A percentile compares a stretch with the other conserved stretches of the same genome.
phyloP scores from a whole-genome alignment of 495 filamentous ascomycete species.

The Lasiosphaeria ovina region DNA sequence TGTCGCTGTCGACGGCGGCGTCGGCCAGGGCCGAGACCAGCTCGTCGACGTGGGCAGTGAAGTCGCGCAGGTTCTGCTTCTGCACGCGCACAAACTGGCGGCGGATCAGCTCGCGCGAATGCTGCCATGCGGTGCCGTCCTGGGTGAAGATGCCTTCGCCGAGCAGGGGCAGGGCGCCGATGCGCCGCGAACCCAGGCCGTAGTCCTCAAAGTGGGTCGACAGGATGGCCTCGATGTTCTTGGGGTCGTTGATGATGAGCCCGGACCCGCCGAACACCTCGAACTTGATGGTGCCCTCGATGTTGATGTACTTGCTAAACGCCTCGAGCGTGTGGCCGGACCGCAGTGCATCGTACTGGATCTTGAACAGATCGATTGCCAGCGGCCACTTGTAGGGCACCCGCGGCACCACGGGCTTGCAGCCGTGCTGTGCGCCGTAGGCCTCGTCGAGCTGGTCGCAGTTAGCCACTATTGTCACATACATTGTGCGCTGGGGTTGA shows the following conservation, averaged over 20 bases:
- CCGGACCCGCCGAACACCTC: slow-evolving; percentile 33
- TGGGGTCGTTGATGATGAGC: slow-evolving; percentile 35
- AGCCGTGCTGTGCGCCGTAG: slow-evolving; percentile 14
- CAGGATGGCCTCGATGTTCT: slow-evolving; percentile 37
- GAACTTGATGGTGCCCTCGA: slow-evolving; percentile 35
- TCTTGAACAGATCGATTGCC: slow-evolving; percentile 38
- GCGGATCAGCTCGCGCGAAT: slow-evolving; percentile 36
- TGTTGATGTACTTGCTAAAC: slow-evolving; percentile 31
- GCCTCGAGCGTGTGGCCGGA: slow-evolving; percentile 37
- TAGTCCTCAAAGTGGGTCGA: slow-evolving; percentile 40
- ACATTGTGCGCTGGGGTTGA: too few species aligned
- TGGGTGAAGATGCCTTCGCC: slow-evolving; percentile 38
- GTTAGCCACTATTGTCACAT: too few species aligned
- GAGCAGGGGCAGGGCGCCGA: slow-evolving; percentile 32
- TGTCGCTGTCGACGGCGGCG: slow-evolving; percentile 5
- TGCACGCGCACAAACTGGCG: slow-evolving; percentile 55
- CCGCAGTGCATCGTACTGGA: slow-evolving; percentile 32
- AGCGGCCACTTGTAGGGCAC: slow-evolving; percentile 39
- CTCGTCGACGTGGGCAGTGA: slow-evolving; percentile 44
- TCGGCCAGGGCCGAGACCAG: slow-evolving; percentile 37
- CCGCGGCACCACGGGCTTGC: slow-evolving; percentile 30
- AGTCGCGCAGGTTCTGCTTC: slow-evolving; percentile 33
- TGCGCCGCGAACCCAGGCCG: slow-evolving; percentile 29
- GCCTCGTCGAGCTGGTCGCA: too few species aligned
- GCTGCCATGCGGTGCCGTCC: slow-evolving; percentile 30